Conservation (phyloP, 2,329 filamentous ascomycete species). For the Xylaria sp. region DNA sequence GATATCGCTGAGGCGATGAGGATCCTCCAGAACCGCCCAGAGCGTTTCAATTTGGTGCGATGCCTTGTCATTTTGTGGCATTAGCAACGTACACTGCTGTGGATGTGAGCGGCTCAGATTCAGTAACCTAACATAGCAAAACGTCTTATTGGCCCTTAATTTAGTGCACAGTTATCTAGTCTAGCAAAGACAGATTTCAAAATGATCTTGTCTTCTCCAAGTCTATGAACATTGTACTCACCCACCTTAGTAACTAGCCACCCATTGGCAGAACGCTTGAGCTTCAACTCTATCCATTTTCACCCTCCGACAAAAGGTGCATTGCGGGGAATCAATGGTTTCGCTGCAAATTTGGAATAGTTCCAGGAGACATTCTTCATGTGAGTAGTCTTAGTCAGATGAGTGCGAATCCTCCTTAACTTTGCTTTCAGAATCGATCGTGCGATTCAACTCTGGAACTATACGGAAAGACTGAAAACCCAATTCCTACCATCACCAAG, state of each 20-base stretch:
- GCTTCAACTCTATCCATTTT: conserved; percentile 21
- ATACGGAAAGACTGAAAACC: not conserved
- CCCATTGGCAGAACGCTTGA: conserved; percentile 21
- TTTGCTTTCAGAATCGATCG: conserved; percentile 9
- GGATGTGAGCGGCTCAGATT: conserved; percentile 8
- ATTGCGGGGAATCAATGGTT: conserved; percentile 6
- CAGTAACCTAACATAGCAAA: not conserved
- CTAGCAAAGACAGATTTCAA: conserved; percentile 6
- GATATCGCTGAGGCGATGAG: not conserved
- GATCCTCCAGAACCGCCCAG: conserved; percentile 3
- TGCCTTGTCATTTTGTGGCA: conserved; percentile 2
- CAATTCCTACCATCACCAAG: conserved; percentile 24
- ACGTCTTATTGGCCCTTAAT: not conserved
- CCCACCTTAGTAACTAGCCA: conserved; percentile 24
- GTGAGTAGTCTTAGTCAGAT: conserved; percentile 10
- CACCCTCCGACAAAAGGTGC: conserved; percentile 12
- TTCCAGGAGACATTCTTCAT: conserved; percentile 23
- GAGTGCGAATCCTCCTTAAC: not conserved
- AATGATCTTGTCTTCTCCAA: conserved; percentile 29
- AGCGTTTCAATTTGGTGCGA: conserved; percentile 28
- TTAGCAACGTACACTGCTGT: conserved; percentile 16
- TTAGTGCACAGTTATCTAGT: conserved; percentile 23
- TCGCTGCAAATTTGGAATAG: conserved; percentile 7
- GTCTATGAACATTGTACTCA: conserved; percentile 16
- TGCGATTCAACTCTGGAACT: conserved; percentile 22